Evolutionary conservation across 495 filamentous ascomycete genomes (phyloP).

Genomic region (Penicillium goetzii): DNA sequence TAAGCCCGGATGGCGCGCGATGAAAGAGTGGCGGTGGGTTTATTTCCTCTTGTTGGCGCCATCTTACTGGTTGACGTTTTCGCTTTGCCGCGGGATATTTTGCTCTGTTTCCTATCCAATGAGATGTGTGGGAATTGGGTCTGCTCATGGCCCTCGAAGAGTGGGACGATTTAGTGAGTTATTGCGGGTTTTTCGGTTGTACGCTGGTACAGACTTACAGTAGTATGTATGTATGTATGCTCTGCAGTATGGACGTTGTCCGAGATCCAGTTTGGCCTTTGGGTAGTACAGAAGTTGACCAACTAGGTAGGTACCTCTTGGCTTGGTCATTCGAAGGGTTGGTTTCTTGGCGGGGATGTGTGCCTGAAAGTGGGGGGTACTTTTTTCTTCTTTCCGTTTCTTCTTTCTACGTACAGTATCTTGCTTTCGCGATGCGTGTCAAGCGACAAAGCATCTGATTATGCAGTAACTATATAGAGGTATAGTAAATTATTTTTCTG

Average conservation of each 20-base stretch:
- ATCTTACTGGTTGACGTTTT: constrained; percentile 17
- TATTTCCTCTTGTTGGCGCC: constrained; percentile 10
- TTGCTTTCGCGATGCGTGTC: background rate
- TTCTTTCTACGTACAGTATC: background rate
- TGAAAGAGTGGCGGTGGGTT: constrained; percentile 11
- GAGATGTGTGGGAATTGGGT: background rate
- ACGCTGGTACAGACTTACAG: too few species aligned
- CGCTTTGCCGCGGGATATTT: constrained; percentile 23
- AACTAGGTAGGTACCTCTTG: too few species aligned
- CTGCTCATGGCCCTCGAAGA: background rate
- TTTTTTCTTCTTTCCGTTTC: background rate
- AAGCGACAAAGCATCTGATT: background rate
- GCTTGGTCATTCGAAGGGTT: background rate
- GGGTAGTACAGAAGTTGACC: background rate
- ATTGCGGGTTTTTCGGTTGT: background rate
- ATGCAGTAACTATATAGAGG: too few species aligned
- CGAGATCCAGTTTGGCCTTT: background rate
- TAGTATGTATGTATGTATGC: background rate
- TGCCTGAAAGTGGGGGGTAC: background rate
- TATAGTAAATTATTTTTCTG: background rate
- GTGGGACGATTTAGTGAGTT: constrained; percentile 6
- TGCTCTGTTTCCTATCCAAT: constrained; percentile 9
- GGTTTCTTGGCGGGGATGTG: background rate
- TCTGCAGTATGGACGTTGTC: background rate
- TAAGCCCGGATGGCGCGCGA: constrained; percentile 27